Percentiles rank a stretch among this genome's conserved stretches.
phyloP scores from a whole-genome alignment of 768 basidiomycete genomes.

The Boletus rex-veris region DNA sequence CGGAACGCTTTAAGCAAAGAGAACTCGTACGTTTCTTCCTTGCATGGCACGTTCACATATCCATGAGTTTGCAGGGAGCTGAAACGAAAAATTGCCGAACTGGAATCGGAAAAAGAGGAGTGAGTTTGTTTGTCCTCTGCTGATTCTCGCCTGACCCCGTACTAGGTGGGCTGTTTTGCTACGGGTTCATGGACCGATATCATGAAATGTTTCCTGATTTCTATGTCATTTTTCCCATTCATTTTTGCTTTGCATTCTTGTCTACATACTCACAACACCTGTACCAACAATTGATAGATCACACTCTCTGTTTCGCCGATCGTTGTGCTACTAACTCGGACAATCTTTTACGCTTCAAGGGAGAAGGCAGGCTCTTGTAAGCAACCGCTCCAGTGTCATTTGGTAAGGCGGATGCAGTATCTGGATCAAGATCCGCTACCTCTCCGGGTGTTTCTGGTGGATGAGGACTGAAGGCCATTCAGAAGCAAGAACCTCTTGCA shows the following conservation, averaged over 20 bases:
- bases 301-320: constrained; percentile 7
- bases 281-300: constrained; percentile 11
- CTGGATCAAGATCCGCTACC: constrained; percentile 2
- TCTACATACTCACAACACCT: constrained; percentile 24
- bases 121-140: constrained; percentile 37
- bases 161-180: constrained; percentile 67
- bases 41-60: neutral
- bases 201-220: constrained; percentile 28
- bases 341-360: constrained; percentile 20
- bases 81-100: constrained; percentile 64
- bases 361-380: constrained; percentile 22
- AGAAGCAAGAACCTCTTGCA: constrained; percentile 2
- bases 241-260: constrained; percentile 17
- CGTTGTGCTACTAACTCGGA: constrained; percentile 11
- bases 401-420: neutral
- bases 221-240: constrained; percentile 19
- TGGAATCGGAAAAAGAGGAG: constrained; percentile 78
- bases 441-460: constrained; percentile 1
- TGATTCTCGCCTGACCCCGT: constrained; percentile 8
- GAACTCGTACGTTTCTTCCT: constrained; percentile 61
- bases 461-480: constrained; percentile 3
- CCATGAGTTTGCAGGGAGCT: constrained; percentile 47
- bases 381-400: constrained; percentile 2
- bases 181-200: constrained; percentile 43
- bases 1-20: constrained; percentile 73